Conservation (phyloP, 441 rosid species). For the Pelargonium cotyledonis region DNA sequence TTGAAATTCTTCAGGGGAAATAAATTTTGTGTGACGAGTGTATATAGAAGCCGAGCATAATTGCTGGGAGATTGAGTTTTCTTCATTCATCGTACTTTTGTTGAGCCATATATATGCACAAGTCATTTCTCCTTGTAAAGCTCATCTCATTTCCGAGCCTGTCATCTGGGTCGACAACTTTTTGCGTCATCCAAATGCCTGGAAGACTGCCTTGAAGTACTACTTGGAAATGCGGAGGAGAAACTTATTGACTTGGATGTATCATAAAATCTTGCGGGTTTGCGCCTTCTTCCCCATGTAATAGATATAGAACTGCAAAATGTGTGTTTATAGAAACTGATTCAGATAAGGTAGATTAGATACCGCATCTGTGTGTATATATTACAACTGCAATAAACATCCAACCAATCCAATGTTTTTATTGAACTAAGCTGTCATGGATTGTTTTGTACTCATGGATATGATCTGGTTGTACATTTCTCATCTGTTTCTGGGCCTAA, state of each 20-base stretch:
- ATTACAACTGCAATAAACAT: constrained; percentile 12
- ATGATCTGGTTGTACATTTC: neutral
- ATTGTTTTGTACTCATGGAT: neutral
- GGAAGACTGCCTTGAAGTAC: neutral
- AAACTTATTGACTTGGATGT: constrained; percentile 16
- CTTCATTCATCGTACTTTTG: constrained; percentile 15
- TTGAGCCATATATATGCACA: constrained; percentile 7
- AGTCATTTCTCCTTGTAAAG: constrained; percentile 24
- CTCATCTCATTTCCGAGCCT: constrained; percentile 13
- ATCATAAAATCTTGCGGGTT: constrained; percentile 7
- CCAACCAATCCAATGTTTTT: neutral
- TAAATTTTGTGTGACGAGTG: constrained; percentile 24
- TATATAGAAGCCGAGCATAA: constrained; percentile 30
- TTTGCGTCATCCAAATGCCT: too few relatives aligned
- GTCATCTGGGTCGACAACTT: constrained; percentile 9
- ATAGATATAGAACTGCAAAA: constrained; percentile 11
- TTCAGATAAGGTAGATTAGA: constrained; percentile 19
- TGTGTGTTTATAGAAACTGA: constrained; percentile 17
- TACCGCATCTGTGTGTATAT: constrained; percentile 23
- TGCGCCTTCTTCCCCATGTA: constrained; percentile 8
- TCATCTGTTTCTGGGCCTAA: neutral
- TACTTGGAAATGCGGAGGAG: constrained; percentile 14
- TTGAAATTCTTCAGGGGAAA: constrained; percentile 30
- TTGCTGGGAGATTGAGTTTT: constrained; percentile 24
- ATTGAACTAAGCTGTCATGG: neutral